A percentile compares a stretch with the other conserved stretches of the same genome.
These are phyloP conservation scores for Ceratobasidium sp. DNA, from an alignment of 1,284 basidiomycete genomes.

Conservation along the genomic window DNA sequence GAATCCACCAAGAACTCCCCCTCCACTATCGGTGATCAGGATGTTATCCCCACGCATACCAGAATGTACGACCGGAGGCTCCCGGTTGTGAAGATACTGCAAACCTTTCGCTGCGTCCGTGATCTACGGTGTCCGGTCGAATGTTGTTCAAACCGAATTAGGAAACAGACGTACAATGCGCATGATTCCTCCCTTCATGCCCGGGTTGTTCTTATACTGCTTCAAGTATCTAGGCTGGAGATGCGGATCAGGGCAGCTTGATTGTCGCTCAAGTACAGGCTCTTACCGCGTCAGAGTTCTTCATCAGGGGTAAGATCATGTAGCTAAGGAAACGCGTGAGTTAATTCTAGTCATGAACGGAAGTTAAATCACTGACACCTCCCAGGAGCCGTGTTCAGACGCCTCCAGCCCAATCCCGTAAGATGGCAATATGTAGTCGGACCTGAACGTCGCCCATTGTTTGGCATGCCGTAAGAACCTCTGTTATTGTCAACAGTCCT, in stretches of 20 bases:
- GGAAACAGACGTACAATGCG: slow-evolving; percentile 41
- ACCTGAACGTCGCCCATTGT: slow-evolving; percentile 26
- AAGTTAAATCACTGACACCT: slow-evolving; percentile 10
- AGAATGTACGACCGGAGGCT: slow-evolving; percentile 36
- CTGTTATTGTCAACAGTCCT: neutral
- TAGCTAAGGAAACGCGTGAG: slow-evolving; percentile 6
- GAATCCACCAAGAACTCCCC: slow-evolving; percentile 36
- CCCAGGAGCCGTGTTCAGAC: slow-evolving; percentile 29
- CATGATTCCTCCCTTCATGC: slow-evolving; percentile 32
- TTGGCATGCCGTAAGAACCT: slow-evolving; percentile 34
- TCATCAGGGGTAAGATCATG: slow-evolving; percentile 39
- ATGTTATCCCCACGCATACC: slow-evolving; percentile 43
- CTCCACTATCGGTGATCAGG: slow-evolving; percentile 32
- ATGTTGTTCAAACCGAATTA: too few species aligned
- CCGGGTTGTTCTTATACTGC: slow-evolving; percentile 14
- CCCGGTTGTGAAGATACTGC: slow-evolving; percentile 34
- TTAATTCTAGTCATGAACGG: neutral
- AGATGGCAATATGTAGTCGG: slow-evolving; percentile 31
- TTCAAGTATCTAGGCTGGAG: slow-evolving; percentile 29
- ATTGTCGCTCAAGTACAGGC: too few species aligned
- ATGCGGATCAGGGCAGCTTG: neutral
- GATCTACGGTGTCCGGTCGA: neutral
- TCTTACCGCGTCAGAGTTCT: slow-evolving; percentile 38
- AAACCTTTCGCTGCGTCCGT: slow-evolving; percentile 38
- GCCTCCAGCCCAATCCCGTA: slow-evolving; percentile 43